These are phyloP conservation scores for Canavalia ensiformis DNA, from an alignment of 306 rosid genomes.

Conservation along the genomic window DNA sequence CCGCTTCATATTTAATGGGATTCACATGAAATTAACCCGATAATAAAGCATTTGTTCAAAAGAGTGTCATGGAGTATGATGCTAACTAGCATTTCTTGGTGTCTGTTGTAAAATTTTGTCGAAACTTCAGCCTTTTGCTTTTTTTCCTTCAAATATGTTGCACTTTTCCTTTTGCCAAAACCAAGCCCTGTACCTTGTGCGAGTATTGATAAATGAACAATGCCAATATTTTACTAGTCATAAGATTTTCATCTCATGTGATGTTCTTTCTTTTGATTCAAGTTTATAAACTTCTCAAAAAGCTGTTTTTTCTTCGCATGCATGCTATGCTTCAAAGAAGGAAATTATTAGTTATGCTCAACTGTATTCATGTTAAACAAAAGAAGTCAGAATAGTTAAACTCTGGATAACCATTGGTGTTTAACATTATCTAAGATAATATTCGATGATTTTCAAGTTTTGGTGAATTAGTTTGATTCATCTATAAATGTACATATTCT, in stretches of 20 bases:
- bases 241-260: constrained; percentile 15
- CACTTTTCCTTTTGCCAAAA: constrained; percentile 17
- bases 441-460: constrained; percentile 24
- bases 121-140: neutral
- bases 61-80: neutral
- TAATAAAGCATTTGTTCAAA: neutral
- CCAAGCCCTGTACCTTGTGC: constrained; percentile 20
- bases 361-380: constrained; percentile 17
- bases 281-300: constrained; percentile 21
- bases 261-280: constrained; percentile 19
- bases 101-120: neutral
- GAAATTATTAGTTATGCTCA: constrained; percentile 29
- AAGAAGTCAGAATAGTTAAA: constrained; percentile 9
- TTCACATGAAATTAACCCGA: neutral
- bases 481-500: neutral
- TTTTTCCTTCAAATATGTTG: constrained; percentile 28
- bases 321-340: constrained; percentile 28
- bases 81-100: neutral
- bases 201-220: constrained; percentile 2
- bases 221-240: constrained; percentile 2
- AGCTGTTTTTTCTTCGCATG: constrained; percentile 1
- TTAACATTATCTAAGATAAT: neutral
- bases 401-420: neutral
- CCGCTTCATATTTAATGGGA: neutral
- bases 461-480: constrained; percentile 24